These are phyloP conservation scores for Calonectria henricotiae DNA, from an alignment of 2,329 filamentous ascomycete species.

Conservation along the genomic window DNA sequence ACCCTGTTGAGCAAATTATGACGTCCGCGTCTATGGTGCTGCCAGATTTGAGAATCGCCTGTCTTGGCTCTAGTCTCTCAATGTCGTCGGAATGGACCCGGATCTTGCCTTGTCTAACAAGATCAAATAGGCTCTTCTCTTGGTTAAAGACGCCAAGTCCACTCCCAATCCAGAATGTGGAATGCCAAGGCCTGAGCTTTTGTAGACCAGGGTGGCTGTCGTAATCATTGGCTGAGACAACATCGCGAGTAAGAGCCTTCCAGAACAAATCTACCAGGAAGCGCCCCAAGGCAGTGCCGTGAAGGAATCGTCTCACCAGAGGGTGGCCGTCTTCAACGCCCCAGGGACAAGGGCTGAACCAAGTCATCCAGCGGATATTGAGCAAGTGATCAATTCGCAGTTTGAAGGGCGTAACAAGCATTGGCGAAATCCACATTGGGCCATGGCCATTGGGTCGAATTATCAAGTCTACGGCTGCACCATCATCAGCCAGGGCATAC, in stretches of 20 bases:
- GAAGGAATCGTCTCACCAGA: slow-evolving; percentile 64
- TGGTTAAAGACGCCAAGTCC: slow-evolving; percentile 71
- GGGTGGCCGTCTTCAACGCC: slow-evolving; percentile 70
- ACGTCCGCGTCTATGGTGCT: slow-evolving; percentile 62
- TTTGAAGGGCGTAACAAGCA: slow-evolving; percentile 76
- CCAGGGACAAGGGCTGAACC: slow-evolving; percentile 79
- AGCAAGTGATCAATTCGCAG: slow-evolving; percentile 73
- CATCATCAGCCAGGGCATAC: slow-evolving; percentile 68
- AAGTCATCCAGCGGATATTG: slow-evolving; percentile 71
- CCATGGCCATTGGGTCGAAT: slow-evolving; percentile 68
- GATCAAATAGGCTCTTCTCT: slow-evolving; percentile 66
- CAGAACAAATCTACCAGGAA: slow-evolving; percentile 67
- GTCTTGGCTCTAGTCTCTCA: slow-evolving; percentile 57
- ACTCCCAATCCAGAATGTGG: slow-evolving; percentile 66
- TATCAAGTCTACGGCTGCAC: slow-evolving; percentile 67
- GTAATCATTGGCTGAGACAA: slow-evolving; percentile 64
- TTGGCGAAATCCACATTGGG: slow-evolving; percentile 69
- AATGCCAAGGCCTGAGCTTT: slow-evolving; percentile 62
- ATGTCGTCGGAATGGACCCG: slow-evolving; percentile 67
- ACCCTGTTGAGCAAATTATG: slow-evolving; percentile 70
- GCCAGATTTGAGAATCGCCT: slow-evolving; percentile 63
- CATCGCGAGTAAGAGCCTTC: slow-evolving; percentile 65
- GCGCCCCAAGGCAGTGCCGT: slow-evolving; percentile 67
- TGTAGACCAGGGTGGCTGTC: slow-evolving; percentile 60
- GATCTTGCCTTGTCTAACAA: slow-evolving; percentile 66